A percentile compares a stretch with the other conserved stretches of the same genome.
Evolutionary conservation across 345 rosid genomes (phyloP).

Genomic region (Gossypium australe): DNA sequence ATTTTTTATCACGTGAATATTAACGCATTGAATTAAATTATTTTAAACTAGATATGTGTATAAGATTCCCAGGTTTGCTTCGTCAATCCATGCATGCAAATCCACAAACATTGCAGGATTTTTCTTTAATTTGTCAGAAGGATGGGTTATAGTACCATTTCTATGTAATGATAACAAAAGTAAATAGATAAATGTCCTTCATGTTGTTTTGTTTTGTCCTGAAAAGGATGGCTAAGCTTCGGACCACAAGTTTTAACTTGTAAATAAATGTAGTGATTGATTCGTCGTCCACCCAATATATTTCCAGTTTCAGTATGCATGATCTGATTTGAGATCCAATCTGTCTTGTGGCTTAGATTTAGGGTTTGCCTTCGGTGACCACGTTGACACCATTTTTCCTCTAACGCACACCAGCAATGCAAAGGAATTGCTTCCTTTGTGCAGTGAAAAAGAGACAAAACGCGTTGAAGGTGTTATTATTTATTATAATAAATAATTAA

Average conservation of each 20-base stretch:
- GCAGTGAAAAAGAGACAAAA: too few species aligned
- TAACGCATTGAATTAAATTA: not conserved
- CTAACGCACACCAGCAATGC: too few species aligned
- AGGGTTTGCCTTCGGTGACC: too few species aligned
- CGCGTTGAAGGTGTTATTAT: too few species aligned
- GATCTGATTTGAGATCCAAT: too few species aligned
- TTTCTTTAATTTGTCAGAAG: not conserved
- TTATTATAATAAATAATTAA: too few species aligned
- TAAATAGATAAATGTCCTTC: not conserved
- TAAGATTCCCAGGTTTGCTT: slow-evolving; percentile 14
- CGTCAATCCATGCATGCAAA: not conserved
- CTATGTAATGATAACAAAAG: too few species aligned
- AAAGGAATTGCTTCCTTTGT: too few species aligned
- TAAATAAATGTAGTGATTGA: too few species aligned
- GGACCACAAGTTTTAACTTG: not conserved
- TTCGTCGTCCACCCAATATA: not conserved
- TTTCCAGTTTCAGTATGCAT: not conserved
- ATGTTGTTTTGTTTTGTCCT: not conserved
- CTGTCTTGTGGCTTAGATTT: too few species aligned
- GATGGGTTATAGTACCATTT: not conserved
- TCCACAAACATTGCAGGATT: not conserved
- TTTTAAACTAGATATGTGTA: not conserved
- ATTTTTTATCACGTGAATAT: too few species aligned
- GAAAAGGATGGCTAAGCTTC: not conserved
- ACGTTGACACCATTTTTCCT: too few species aligned